Percentiles rank a stretch among this genome's conserved stretches.
Conservation (phyloP, 768 basidiomycete species). For the Lactarius quietus region DNA sequence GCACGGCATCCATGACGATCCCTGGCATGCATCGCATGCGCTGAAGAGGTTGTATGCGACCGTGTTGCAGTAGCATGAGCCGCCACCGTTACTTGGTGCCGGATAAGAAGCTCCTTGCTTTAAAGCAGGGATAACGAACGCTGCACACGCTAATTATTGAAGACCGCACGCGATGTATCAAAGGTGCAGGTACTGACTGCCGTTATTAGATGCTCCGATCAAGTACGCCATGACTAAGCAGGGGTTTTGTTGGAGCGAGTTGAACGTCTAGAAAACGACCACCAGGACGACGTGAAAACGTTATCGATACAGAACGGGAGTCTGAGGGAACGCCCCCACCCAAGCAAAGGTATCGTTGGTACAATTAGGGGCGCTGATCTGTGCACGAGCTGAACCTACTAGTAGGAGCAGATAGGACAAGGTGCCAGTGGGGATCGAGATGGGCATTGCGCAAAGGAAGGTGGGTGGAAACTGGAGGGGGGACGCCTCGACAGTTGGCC, state of each 20-base stretch:
- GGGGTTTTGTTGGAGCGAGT: slow-evolving; percentile 19
- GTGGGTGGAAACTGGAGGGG: background rate
- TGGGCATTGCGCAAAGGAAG: background rate
- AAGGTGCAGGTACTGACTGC: slow-evolving; percentile 9
- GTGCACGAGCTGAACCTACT: background rate
- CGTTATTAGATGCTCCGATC: slow-evolving; percentile 8
- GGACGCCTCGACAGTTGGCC: too few species aligned
- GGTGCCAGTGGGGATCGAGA: background rate
- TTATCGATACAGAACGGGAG: background rate
- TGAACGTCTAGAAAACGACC: slow-evolving; percentile 6
- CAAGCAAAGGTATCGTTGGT: background rate
- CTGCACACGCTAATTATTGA: background rate
- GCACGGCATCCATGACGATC: slow-evolving; percentile 12
- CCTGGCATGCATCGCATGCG: slow-evolving; percentile 31
- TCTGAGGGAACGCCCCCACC: slow-evolving; percentile 14
- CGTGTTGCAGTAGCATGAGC: slow-evolving; percentile 29
- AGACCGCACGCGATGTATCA: background rate
- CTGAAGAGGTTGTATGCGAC: slow-evolving; percentile 30
- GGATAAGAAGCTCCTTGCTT: slow-evolving; percentile 1
- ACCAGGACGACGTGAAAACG: background rate
- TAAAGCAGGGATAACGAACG: slow-evolving; percentile 6
- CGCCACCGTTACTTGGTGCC: slow-evolving; percentile 10
- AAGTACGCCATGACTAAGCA: slow-evolving; percentile 14
- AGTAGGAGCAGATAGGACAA: background rate
- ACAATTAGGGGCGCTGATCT: slow-evolving; percentile 11